Evolutionary conservation across 1,139 yeast genomes (phyloP).

Genomic region (Suhomyces anneliseae): DNA sequence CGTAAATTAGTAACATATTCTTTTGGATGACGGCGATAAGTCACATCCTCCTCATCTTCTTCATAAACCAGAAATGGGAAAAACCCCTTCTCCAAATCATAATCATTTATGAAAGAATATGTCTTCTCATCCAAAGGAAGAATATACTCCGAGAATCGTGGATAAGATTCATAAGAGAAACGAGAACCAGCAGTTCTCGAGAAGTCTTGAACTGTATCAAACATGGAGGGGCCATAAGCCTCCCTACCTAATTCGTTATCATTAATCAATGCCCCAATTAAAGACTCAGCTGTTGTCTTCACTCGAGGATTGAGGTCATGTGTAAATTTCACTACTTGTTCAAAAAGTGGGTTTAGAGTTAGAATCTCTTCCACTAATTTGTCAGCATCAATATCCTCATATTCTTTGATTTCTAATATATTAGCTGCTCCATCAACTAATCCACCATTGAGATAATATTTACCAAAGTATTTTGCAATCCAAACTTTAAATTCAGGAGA

Average conservation of each 20-base stretch:
- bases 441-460: slow-evolving; percentile 31
- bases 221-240: no score
- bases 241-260: slow-evolving; percentile 19
- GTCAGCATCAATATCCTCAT: slow-evolving; percentile 5
- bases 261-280: slow-evolving; percentile 38
- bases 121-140: slow-evolving; percentile 27
- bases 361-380: slow-evolving; percentile 12
- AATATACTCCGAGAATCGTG: slow-evolving; percentile 20
- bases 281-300: slow-evolving; percentile 35
- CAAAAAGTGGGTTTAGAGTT: slow-evolving; percentile 18
- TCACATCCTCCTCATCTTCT: no score
- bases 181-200: slow-evolving; percentile 10
- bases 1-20: no score
- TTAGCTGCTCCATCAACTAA: slow-evolving; percentile 11
- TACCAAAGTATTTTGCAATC: slow-evolving; percentile 45
- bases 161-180: slow-evolving; percentile 6
- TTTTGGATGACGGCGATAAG: no score
- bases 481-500: slow-evolving; percentile 33
- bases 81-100: not conserved
- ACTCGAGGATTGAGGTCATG: slow-evolving; percentile 17
- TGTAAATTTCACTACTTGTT: slow-evolving; percentile 12
- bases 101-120: no score
- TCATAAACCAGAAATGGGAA: no score
- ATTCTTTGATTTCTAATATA: slow-evolving; percentile 14
- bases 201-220: not conserved